A percentile compares a stretch with the other conserved stretches of the same genome.
phyloP scores from a whole-genome alignment of 2,329 filamentous ascomycete species.

The Aspergillus costaricaensis region DNA sequence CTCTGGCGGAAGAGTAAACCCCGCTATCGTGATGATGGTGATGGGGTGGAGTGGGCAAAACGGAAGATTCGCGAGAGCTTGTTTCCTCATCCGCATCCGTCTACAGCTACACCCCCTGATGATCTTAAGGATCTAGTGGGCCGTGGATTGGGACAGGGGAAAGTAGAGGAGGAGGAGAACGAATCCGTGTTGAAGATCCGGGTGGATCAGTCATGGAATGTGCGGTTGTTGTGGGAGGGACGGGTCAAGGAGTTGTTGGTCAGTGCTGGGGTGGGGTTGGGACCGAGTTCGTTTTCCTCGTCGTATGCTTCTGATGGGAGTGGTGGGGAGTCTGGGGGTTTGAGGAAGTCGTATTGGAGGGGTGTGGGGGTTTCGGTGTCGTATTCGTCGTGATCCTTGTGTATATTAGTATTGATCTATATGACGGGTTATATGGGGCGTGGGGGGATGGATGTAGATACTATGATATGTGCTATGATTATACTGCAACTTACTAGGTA shows the following conservation, averaged over 20 bases:
- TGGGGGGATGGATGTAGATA: not conserved
- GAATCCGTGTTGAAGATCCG: constrained; percentile 87
- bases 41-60: constrained; percentile 48
- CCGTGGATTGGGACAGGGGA: too few relatives aligned
- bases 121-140: not conserved
- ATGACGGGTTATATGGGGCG: not conserved
- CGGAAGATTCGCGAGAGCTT: constrained; percentile 34
- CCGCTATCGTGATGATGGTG: constrained; percentile 34
- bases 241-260: constrained; percentile 90
- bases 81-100: constrained; percentile 21
- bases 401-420: not conserved
- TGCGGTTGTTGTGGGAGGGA: constrained; percentile 90
- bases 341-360: constrained; percentile 41
- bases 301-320: constrained; percentile 29
- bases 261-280: constrained; percentile 83
- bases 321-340: constrained; percentile 15
- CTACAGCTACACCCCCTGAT: constrained; percentile 15
- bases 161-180: constrained; percentile 60
- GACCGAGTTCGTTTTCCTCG: constrained; percentile 50
- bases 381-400: constrained; percentile 41
- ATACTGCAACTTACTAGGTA: not conserved
- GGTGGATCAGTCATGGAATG: constrained; percentile 82
- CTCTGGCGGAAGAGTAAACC: constrained; percentile 69
- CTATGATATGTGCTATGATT: not conserved
- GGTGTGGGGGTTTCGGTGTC: constrained; percentile 46